Percentiles rank a stretch among this genome's conserved stretches.
These are phyloP conservation scores for Boletus subparvulus DNA, from an alignment of 768 basidiomycete species.

Conservation along the genomic window DNA sequence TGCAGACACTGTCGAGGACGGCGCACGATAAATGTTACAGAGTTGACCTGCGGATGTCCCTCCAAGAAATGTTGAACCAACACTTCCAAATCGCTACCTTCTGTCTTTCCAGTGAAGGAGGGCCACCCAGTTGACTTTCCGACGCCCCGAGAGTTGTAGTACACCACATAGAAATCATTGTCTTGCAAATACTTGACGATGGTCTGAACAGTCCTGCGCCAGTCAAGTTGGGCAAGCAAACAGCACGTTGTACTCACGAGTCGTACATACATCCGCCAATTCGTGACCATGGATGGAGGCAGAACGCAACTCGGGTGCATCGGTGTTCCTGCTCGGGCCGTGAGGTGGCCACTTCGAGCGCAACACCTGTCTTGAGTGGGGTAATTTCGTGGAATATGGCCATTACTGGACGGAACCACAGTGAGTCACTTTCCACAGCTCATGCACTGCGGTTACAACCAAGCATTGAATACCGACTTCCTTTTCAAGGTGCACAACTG, in stretches of 20 bases:
- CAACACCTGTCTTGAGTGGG: slow-evolving; percentile 39
- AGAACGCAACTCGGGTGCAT: slow-evolving; percentile 57
- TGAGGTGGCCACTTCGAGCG: slow-evolving; percentile 42
- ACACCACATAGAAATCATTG: slow-evolving; percentile 55
- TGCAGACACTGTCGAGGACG: not conserved
- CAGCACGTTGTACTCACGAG: slow-evolving; percentile 49
- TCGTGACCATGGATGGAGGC: slow-evolving; percentile 85
- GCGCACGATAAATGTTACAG: slow-evolving; percentile 62
- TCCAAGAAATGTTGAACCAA: slow-evolving; percentile 56
- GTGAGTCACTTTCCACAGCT: not conserved
- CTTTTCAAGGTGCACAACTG: slow-evolving; percentile 5
- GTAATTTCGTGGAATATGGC: slow-evolving; percentile 7
- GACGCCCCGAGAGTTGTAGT: slow-evolving; percentile 78
- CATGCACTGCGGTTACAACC: not conserved
- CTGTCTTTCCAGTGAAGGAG: slow-evolving; percentile 68
- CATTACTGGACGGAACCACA: not conserved
- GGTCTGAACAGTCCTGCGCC: slow-evolving; percentile 40
- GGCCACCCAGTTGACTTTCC: slow-evolving; percentile 72
- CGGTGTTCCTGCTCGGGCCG: slow-evolving; percentile 22
- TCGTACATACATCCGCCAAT: slow-evolving; percentile 76
- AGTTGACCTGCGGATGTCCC: slow-evolving; percentile 40
- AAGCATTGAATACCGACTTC: not conserved
- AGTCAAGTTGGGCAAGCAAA: not conserved
- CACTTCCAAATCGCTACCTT: slow-evolving; percentile 68
- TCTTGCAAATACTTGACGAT: slow-evolving; percentile 43